A percentile compares a stretch with the other conserved stretches of the same genome.
Conservation (phyloP, 2,329 filamentous ascomycete genomes). For the Xylariaceae sp. region DNA sequence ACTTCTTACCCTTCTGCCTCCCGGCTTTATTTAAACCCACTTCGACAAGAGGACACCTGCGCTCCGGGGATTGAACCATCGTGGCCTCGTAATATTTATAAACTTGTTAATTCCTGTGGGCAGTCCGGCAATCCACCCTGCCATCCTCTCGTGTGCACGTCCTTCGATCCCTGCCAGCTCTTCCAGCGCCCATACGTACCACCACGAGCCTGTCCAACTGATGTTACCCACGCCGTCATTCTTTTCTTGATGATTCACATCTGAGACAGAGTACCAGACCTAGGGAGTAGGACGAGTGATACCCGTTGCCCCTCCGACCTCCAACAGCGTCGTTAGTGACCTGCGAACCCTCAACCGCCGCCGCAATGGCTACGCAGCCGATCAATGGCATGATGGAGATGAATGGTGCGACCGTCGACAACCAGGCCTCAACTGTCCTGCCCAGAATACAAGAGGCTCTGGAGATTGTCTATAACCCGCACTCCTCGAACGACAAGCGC, state of each 20-base stretch:
- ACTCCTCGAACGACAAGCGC: conserved; percentile 74
- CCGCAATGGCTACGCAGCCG: conserved; percentile 27
- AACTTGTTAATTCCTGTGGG: neutral
- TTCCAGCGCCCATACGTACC: too few relatives aligned
- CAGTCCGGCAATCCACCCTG: neutral
- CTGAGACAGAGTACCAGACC: conserved; percentile 22
- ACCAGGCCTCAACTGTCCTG: conserved; percentile 41
- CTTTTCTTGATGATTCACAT: conserved; percentile 26
- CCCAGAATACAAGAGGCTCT: conserved; percentile 76
- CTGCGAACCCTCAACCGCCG: conserved; percentile 14
- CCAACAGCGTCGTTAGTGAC: conserved; percentile 25
- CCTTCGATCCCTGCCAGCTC: neutral
- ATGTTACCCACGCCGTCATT: conserved; percentile 6
- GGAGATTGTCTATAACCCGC: conserved; percentile 77
- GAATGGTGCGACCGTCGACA: conserved; percentile 35
- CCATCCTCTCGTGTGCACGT: neutral
- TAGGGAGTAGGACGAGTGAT: conserved; percentile 20
- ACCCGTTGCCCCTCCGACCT: conserved; percentile 27
- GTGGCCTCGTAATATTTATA: conserved; percentile 8
- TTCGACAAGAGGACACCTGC: neutral
- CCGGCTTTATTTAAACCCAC: neutral
- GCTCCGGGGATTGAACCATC: neutral
- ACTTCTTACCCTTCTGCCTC: neutral
- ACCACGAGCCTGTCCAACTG: neutral
- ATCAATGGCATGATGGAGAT: conserved; percentile 29